Evolutionary conservation across 345 rosid species (phyloP), one percentile per base, ranked within the genome.

Genomic region (Streptanthus diversifolius): DNA sequence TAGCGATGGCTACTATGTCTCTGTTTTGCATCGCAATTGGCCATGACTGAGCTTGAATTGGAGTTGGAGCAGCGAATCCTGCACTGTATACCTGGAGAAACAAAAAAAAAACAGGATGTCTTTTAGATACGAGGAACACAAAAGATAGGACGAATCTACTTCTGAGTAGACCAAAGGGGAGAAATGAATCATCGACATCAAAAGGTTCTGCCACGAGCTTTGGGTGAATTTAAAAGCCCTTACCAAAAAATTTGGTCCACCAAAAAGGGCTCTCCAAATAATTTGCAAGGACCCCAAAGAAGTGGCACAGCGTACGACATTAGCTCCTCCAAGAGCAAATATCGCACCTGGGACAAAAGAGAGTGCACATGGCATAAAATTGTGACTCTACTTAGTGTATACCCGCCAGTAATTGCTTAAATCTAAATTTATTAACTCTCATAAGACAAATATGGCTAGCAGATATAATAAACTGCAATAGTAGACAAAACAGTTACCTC

Each of bases 1-100:
- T 95, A 21, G 96, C 99, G 58, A 95, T 79, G 76, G 99, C 99
- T 47, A 95, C 99, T 5, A 91, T 91, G 79, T 95, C 97, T 70
- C 88, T 85, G 78, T 85, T 83, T 70, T 87, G 93, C 83, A 95
- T 66, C 37, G 93, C 95, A 82, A 95, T 82, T 1, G 99, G 98
- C 99, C 99, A 95, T 2, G 99, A 91, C 75, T 95, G 98, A 68
- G 99, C 99, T 85, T 95, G 99, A 73, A 95, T 91, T 73, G 99
- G 99, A 62, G 95, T 90, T 35, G 99, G 99, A 47, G 90, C 80
- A 78, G 91, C 76, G 76, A 95, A 95, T 47, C 99, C 99, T 58
- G 99, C 99, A 82, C 58, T 81, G 67, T 83, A 86, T 72, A 88
- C 88, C 99, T 95, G 88, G 72, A 74, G 84, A 82, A 83, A 80